These are phyloP conservation scores for Bullera alba DNA, from an alignment of 768 basidiomycete genomes.

Conservation along the genomic window DNA sequence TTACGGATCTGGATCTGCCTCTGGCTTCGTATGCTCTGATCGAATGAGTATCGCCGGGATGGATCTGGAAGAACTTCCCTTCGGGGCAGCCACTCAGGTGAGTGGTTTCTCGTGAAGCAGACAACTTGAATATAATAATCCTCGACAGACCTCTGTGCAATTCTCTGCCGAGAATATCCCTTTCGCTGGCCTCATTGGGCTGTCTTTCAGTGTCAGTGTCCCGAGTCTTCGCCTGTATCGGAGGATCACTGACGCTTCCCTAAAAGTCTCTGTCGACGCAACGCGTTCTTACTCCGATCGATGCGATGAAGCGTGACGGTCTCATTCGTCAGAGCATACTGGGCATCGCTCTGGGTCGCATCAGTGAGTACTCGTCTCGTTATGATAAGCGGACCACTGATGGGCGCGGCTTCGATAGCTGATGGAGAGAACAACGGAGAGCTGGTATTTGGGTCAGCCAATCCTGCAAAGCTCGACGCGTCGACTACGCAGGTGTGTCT, in stretches of 20 bases:
- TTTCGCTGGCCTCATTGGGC: conserved; percentile 51
- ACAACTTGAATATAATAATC: conserved; percentile 43
- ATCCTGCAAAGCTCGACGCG: conserved; percentile 61
- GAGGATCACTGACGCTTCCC: no score
- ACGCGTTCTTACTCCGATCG: conserved; percentile 60
- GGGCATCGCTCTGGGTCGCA: conserved; percentile 74
- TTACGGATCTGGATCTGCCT: conserved; percentile 54
- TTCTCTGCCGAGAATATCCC: conserved; percentile 22
- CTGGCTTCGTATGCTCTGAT: conserved; percentile 60
- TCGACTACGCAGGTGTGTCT: conserved; percentile 48
- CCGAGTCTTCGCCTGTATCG: conserved; percentile 60
- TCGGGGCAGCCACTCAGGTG: conserved; percentile 62
- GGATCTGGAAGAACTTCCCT: conserved; percentile 55
- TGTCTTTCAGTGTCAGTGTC: conserved; percentile 14
- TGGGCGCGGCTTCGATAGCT: no score
- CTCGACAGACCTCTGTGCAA: conserved; percentile 23
- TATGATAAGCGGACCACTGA: no score
- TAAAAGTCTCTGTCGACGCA: conserved; percentile 63
- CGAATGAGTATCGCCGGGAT: conserved; percentile 61
- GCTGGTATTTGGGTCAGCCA: conserved; percentile 73
- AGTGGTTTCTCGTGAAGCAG: conserved; percentile 38
- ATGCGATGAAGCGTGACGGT: conserved; percentile 58
- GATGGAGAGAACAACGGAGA: conserved; percentile 51
- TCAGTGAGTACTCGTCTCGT: no score
- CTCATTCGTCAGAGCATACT: conserved; percentile 61